Percentiles rank a stretch among this genome's conserved stretches.
Evolutionary conservation across 2,329 filamentous ascomycete species (phyloP).

Genomic region (Colletotrichum graminicola): DNA sequence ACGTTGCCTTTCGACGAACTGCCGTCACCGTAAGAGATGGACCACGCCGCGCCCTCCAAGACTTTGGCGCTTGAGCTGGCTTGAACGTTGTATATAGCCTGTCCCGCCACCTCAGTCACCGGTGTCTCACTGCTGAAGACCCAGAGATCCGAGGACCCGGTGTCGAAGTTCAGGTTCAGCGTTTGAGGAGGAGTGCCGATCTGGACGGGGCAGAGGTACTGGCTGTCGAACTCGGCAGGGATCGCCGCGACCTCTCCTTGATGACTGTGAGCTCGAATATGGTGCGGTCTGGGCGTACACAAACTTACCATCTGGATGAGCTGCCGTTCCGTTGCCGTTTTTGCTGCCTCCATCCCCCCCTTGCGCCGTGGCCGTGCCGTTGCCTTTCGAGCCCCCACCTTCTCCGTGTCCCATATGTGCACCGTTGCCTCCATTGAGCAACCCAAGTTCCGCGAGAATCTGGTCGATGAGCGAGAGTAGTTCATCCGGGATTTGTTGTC

Average conservation of each 20-base stretch:
- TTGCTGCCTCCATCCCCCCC: conserved; percentile 1
- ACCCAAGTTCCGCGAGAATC: conserved; percentile 51
- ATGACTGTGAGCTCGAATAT: conserved; percentile 37
- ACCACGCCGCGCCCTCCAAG: conserved; percentile 54
- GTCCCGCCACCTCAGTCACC: conserved; percentile 51
- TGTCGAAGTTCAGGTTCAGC: conserved; percentile 57
- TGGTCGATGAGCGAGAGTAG: conserved; percentile 51
- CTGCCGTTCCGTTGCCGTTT: conserved; percentile 15
- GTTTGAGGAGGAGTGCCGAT: conserved; percentile 63
- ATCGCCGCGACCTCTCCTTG: conserved; percentile 55
- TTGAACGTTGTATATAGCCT: conserved; percentile 55
- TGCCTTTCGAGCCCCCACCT: conserved; percentile 27
- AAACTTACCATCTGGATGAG: conserved; percentile 22
- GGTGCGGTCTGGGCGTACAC: not conserved
- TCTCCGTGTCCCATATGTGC: conserved; percentile 15
- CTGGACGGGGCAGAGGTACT: conserved; percentile 69
- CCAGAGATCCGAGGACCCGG: conserved; percentile 61
- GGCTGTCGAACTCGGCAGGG: conserved; percentile 60
- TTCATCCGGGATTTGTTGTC: conserved; percentile 50
- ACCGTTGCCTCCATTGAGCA: conserved; percentile 40
- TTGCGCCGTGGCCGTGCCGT: conserved; percentile 23
- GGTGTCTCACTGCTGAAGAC: conserved; percentile 61
- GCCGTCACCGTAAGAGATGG: conserved; percentile 59
- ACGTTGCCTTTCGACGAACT: conserved; percentile 57
- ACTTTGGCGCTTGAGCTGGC: conserved; percentile 55